A percentile compares a stretch with the other conserved stretches of the same genome.
Evolutionary conservation across 2,329 filamentous ascomycete genomes (phyloP).

Genomic region (Ampelomyces quisqualis): DNA sequence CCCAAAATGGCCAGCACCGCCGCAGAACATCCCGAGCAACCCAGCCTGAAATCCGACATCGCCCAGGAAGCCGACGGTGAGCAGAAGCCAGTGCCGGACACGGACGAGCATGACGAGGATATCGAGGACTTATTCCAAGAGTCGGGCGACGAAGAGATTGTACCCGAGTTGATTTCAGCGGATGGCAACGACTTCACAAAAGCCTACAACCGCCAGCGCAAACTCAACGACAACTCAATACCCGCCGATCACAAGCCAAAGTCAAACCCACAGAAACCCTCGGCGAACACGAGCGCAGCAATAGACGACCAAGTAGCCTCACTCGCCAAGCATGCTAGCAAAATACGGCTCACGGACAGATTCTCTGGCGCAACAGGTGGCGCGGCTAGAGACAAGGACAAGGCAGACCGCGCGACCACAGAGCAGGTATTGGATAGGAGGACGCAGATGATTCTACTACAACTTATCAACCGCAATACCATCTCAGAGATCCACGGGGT

Average conservation of each 20-base stretch:
- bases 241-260: constrained; percentile 61
- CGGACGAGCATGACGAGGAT: constrained; percentile 59
- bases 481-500: constrained; percentile 93
- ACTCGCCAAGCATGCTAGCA: constrained; percentile 80
- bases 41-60: constrained; percentile 8
- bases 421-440: constrained; percentile 93
- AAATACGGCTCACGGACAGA: constrained; percentile 73
- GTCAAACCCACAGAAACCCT: constrained; percentile 68
- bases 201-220: constrained; percentile 81
- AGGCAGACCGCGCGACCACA: constrained; percentile 87
- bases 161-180: constrained; percentile 57
- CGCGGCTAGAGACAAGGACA: constrained; percentile 66
- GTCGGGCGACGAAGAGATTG: constrained; percentile 53
- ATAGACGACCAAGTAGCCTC: constrained; percentile 86
- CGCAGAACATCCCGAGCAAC: constrained; percentile 2
- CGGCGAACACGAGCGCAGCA: constrained; percentile 73
- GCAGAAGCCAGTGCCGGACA: constrained; percentile 6
- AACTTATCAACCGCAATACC: constrained; percentile 90
- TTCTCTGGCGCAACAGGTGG: constrained; percentile 55
- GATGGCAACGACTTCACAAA: constrained; percentile 73
- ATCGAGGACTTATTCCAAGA: constrained; percentile 63
- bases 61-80: constrained; percentile 6
- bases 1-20: constrained; percentile 17
- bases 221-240: constrained; percentile 58
- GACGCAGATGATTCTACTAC: constrained; percentile 91